Evolutionary conservation across 495 filamentous ascomycete species (phyloP).

Genomic region (Hamigera avellanea): DNA sequence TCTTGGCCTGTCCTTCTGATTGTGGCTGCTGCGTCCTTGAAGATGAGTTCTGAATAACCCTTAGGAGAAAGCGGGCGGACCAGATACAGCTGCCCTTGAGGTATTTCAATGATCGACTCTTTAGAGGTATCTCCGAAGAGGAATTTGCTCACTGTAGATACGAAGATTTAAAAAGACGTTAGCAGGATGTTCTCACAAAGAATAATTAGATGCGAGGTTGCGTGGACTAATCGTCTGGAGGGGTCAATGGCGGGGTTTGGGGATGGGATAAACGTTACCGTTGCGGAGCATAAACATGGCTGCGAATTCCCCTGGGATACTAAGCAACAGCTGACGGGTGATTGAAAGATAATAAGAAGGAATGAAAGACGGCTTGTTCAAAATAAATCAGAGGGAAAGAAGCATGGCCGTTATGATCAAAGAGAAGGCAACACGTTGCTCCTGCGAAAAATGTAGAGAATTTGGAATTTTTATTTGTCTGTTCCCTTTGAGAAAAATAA

Average conservation of each 20-base stretch:
- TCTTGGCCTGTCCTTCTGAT: slow-evolving; percentile 89
- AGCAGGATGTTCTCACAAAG: slow-evolving; percentile 2
- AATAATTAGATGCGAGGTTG: too few relatives aligned
- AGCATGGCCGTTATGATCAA: background rate
- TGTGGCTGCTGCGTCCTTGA: slow-evolving; percentile 87
- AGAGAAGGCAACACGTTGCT: too few relatives aligned
- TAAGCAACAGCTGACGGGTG: slow-evolving; percentile 15
- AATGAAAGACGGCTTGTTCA: slow-evolving; percentile 1
- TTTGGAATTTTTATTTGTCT: too few relatives aligned
- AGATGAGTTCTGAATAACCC: slow-evolving; percentile 95
- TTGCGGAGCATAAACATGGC: slow-evolving; percentile 67
- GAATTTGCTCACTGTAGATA: slow-evolving; percentile 64
- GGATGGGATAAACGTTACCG: slow-evolving; percentile 31
- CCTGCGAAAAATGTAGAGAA: too few relatives aligned
- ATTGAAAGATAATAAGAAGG: slow-evolving; percentile 2
- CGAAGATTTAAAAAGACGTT: slow-evolving; percentile 5
- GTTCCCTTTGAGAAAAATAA: too few relatives aligned
- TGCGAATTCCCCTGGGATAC: slow-evolving; percentile 20
- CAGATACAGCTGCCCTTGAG: slow-evolving; percentile 92
- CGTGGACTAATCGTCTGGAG: background rate
- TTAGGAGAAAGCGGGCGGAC: slow-evolving; percentile 92
- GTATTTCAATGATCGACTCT: slow-evolving; percentile 86
- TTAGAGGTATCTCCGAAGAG: slow-evolving; percentile 88
- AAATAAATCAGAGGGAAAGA: background rate
- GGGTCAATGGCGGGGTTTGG: slow-evolving; percentile 22